These are phyloP conservation scores for Pichia deserticola DNA, from an alignment of 805 yeast species.

Conservation along the genomic window DNA sequence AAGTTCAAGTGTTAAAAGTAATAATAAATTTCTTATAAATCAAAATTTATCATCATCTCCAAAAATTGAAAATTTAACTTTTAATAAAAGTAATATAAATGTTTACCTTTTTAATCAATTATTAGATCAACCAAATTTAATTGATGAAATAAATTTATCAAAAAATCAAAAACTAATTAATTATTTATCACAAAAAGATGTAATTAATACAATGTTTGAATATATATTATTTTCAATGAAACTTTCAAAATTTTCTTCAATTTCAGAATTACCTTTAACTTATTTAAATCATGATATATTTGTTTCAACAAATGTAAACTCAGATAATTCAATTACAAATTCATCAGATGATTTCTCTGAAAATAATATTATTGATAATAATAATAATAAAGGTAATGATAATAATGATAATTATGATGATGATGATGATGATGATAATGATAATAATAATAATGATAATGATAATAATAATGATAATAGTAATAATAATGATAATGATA, in stretches of 20 bases:
- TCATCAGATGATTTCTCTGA: slow-evolving; percentile 8
- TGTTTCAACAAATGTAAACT: neutral
- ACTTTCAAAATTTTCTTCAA: slow-evolving; percentile 10
- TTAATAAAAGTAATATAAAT: slow-evolving; percentile 6
- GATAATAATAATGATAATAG: neutral
- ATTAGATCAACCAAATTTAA: slow-evolving; percentile 30
- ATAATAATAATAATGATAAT: slow-evolving; percentile 2
- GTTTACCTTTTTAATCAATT: slow-evolving; percentile 26
- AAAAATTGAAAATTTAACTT: neutral
- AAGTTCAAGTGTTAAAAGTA: slow-evolving; percentile 1
- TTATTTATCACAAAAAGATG: slow-evolving; percentile 27
- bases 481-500: slow-evolving; percentile 2
- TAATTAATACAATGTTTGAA: slow-evolving; percentile 23
- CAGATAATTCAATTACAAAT: neutral
- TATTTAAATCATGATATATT: slow-evolving; percentile 12
- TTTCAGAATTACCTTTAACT: slow-evolving; percentile 2
- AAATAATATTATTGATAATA: neutral
- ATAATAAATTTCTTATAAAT: too few relatives aligned
- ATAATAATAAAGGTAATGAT: neutral
- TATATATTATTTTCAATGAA: slow-evolving; percentile 25
- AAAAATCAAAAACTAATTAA: slow-evolving; percentile 28
- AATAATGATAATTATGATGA: neutral
- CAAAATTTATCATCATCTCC: too few relatives aligned
- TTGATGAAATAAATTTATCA: slow-evolving; percentile 29
- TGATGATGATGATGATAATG: neutral